Evolutionary conservation across 2,329 filamentous ascomycete genomes (phyloP), one percentile per base, ranked within the genome.

Genomic region (Aspergillus vadensis): DNA sequence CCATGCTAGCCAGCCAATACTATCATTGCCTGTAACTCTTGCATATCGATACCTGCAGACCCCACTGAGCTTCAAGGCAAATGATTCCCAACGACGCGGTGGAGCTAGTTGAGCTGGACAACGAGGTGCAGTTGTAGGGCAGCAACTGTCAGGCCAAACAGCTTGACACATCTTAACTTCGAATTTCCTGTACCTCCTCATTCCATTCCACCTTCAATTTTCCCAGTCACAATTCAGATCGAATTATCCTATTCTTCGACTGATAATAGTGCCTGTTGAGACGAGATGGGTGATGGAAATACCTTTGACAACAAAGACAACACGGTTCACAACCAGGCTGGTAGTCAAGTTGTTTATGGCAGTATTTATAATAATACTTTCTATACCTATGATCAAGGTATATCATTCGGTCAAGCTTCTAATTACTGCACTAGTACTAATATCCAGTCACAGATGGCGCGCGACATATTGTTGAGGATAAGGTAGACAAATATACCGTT

Each of bases 171-270:
- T 15, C 5, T 36, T 14, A 14, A 36, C 32, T 14, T 15, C 12
- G 32, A 36, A 36, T 36, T 36, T 14, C 15, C 32, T 36, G 32
- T 36, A 36, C 32, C 32, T 36, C 10, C 2, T 36, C 12, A 36
- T 1, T 1, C 10, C 30, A 0, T 32, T 12, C 4, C 5, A 32
- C 5, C 12, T 32, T 5, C 0, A 32, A 5, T 2, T 0, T 15
- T 36, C 12, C 2, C 12, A 14, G 32, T 14, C 14, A 36, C 32
- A 5, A 15, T 2, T 14, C 1, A 14, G 2, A 36, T 2, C 27
- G 10, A 36, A 36, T 36, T 12, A 30, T 36, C 32, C 2, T 2
- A 5, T 5, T 36, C 32, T 36, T 12, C 12, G 32, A 14, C 4
- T 36, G 12, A 14, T 36, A 5, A 14, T 5, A 36, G 12, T 36